These are phyloP conservation scores for Elsinoe perseae DNA, from an alignment of 2,329 filamentous ascomycete species.

Conservation along the genomic window DNA sequence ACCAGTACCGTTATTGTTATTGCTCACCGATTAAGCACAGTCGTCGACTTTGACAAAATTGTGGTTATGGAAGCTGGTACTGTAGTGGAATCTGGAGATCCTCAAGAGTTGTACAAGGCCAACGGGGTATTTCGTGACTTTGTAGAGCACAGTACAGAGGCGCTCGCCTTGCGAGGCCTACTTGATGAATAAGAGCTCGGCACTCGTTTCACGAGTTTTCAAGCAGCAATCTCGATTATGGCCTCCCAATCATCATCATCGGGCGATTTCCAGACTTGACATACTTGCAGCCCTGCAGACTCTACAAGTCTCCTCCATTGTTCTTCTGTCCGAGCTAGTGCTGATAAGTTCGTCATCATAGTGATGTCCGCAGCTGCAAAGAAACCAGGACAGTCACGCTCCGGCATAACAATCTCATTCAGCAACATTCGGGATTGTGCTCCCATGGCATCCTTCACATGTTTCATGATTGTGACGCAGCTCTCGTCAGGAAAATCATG, in stretches of 20 bases:
- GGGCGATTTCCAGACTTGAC: conserved; percentile 24
- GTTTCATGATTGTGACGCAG: conserved; percentile 27
- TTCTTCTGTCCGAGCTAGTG: conserved; percentile 28
- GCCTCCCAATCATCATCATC: conserved; percentile 4
- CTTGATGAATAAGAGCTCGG: background rate
- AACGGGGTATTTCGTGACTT: conserved; percentile 5
- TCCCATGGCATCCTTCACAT: conserved; percentile 33
- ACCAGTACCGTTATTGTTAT: conserved; percentile 53
- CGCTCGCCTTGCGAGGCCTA: background rate
- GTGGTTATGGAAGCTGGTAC: conserved; percentile 45
- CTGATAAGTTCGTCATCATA: conserved; percentile 42
- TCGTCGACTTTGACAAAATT: conserved; percentile 47
- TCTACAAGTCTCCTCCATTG: conserved; percentile 27
- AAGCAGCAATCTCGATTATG: background rate
- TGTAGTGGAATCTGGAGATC: conserved; percentile 36
- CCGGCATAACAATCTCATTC: conserved; percentile 35
- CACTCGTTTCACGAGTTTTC: background rate
- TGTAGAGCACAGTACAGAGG: background rate
- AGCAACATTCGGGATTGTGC: conserved; percentile 35
- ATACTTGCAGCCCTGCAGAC: conserved; percentile 25
- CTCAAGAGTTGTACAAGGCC: conserved; percentile 20
- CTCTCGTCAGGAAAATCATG: conserved; percentile 38
- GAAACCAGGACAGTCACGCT: conserved; percentile 27
- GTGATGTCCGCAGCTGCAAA: conserved; percentile 32
- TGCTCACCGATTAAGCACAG: conserved; percentile 50